Evolutionary conservation across 371 early-diverging fungal species (phyloP).

Genomic region (Nematocida parisii): DNA sequence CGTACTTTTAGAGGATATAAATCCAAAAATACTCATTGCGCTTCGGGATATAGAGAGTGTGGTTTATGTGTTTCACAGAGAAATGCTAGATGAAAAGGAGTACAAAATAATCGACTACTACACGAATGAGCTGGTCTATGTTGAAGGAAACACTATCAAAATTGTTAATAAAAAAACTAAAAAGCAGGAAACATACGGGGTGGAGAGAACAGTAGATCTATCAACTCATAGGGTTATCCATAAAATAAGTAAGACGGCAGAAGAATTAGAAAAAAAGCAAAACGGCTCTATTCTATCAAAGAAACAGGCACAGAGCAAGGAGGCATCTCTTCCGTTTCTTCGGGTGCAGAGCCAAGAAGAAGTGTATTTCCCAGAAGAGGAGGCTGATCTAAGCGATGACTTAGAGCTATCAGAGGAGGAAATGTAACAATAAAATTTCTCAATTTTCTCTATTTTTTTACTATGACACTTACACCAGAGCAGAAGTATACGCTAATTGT

Average conservation of each 20-base stretch:
- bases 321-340: conserved; percentile 43
- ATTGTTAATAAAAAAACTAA: conserved; percentile 49
- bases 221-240: conserved; percentile 20
- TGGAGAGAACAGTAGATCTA: conserved; percentile 7
- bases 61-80: conserved; percentile 49
- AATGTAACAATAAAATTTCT: conserved; percentile 25
- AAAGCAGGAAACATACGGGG: conserved; percentile 29
- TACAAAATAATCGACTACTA: conserved; percentile 45
- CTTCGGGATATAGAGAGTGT: conserved; percentile 48
- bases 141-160: conserved; percentile 19
- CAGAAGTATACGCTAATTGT: conserved; percentile 82
- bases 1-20: conserved; percentile 40
- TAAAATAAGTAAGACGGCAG: conserved; percentile 4
- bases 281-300: conserved; percentile 12
- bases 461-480: conserved; percentile 19
- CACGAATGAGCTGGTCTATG: conserved; percentile 52
- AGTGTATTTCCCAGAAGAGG: conserved; percentile 51
- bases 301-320: conserved; percentile 34
- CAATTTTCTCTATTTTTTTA: conserved; percentile 40
- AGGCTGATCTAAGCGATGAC: conserved; percentile 34
- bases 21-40: conserved; percentile 43
- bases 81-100: conserved; percentile 53
- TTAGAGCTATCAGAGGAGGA: conserved; percentile 27
- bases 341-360: conserved; percentile 22
- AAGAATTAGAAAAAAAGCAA: neutral